phyloP scores from a whole-genome alignment of 2,329 filamentous ascomycete genomes.

The Fusarium metavorans region DNA sequence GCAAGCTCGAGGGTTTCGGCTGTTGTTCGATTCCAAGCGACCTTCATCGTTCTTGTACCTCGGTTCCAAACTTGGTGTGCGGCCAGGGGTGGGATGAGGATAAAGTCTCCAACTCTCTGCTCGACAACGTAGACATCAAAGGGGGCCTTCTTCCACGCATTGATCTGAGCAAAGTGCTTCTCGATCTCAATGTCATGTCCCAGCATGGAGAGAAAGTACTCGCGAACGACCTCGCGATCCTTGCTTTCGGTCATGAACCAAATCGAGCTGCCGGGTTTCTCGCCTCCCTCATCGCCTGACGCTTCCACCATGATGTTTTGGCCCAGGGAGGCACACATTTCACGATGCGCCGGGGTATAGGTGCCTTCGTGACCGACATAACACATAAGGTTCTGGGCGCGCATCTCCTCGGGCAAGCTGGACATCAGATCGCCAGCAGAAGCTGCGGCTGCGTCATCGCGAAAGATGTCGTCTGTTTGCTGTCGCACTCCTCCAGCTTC shows the following conservation, averaged over 20 bases:
- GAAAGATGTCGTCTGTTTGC: constrained; percentile 54
- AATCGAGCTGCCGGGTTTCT: constrained; percentile 88
- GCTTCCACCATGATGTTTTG: constrained; percentile 99
- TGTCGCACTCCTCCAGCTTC: constrained; percentile 49
- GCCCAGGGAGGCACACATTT: constrained; percentile 96
- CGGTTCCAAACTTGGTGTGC: constrained; percentile 99
- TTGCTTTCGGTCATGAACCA: constrained; percentile 99
- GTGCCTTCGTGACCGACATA: constrained; percentile 98
- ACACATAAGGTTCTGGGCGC: constrained; percentile 97
- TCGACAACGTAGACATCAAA: constrained; percentile 95
- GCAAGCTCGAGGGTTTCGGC: constrained; percentile 91
- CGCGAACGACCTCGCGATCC: constrained; percentile 88
- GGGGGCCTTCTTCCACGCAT: constrained; percentile 93
- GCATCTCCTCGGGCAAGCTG: constrained; percentile 85
- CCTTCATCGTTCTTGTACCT: constrained; percentile 95
- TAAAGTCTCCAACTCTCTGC: constrained; percentile 90
- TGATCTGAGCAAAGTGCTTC: constrained; percentile 94
- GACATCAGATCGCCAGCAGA: constrained; percentile 95
- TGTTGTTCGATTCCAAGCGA: constrained; percentile 97
- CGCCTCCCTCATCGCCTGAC: constrained; percentile 78
- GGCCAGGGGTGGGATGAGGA: constrained; percentile 90
- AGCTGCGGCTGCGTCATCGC: constrained; percentile 69
- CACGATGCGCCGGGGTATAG: constrained; percentile 92
- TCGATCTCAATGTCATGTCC: constrained; percentile 98
- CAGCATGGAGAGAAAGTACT: constrained; percentile 92